Base-by-base conservation (phyloP, 2,329 filamentous ascomycete species). In the Cladosporium sp. region DNA sequence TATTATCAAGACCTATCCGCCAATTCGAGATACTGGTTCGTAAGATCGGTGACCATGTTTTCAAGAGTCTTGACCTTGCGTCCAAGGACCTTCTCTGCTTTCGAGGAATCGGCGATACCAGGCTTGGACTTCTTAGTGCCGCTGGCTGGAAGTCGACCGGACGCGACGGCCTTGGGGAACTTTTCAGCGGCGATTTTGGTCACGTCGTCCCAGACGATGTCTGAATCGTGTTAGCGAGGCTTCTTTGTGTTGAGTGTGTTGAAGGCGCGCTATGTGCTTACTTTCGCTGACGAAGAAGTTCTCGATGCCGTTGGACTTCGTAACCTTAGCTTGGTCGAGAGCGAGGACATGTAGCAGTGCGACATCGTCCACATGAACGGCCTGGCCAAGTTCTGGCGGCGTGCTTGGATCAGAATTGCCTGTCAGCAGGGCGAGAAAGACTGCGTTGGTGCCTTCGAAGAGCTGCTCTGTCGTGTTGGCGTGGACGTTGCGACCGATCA, bases 291-390 rank as follows among this genome's bases (percentile, higher is more conserved):
- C 4, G 40, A 55, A 47, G 52, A 45, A 39, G 20, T 55, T 55
- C 20, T 55, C 40, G 8, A 55, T 10, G 7, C 40, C 28, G 7
- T 45, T 47, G 3, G 3, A 19, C 20, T 37, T 37, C 25, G 35
- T 28, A 20, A 55, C 22, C 9, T 55, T 55, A 7, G 19, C 32
- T 10, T 37, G 54, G 17, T 64, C 56, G 15, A 70, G 60, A 2
- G 64, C 60, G 25, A 62, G 57, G 28, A 71, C 61, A 49, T 71
- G 69, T n/a, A 66, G 54, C 9, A 57, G 56, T 3, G 68, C 67
- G 5, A 70, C 65, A 39, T 71, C 68, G 36, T 71, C 65, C 4
- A 70, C 32, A 24, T 55, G 48, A 13, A 57, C 25, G 32, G 56
- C 32, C n/a, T 24, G 19, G 2, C 17, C 44, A 3, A 56, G 44